Evolutionary conservation across 1,139 yeast genomes (phyloP).

Genomic region (Saccharomyces pastorianus): DNA sequence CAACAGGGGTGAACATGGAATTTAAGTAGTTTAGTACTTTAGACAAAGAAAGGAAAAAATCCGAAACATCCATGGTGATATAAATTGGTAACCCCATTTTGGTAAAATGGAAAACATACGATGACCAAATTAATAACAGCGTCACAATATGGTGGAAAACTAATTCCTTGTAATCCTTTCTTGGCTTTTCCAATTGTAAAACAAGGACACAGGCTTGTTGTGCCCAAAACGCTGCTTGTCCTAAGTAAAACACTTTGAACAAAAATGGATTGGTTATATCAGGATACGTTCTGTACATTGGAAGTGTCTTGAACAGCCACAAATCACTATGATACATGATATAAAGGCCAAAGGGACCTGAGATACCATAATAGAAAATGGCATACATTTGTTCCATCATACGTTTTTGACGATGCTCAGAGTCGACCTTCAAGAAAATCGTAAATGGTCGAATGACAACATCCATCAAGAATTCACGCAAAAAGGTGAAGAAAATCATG

Average conservation of each 20-base stretch:
- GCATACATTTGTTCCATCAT: conserved; percentile 92
- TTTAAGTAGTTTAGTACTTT: conserved; percentile 30
- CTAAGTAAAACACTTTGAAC: no score
- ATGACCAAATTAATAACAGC: no score
- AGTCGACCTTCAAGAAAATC: conserved; percentile 41
- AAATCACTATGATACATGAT: conserved; percentile 77
- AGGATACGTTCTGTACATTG: conserved; percentile 40
- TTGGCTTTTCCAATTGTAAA: no score
- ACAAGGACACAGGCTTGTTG: no score
- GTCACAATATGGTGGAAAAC: no score
- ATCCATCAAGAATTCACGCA: conserved; percentile 88
- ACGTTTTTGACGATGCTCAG: conserved; percentile 57
- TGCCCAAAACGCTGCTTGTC: no score
- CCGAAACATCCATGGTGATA: no score
- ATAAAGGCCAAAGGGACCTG: conserved; percentile 83
- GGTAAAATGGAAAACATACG: no score
- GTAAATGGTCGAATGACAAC: conserved; percentile 70
- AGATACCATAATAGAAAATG: conserved; percentile 66
- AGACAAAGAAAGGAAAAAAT: no score
- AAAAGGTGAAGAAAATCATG: conserved; percentile 80
- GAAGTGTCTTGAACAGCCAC: conserved; percentile 82
- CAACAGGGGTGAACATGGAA: conserved; percentile 53
- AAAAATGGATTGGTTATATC: no score
- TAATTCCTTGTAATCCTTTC: no score
- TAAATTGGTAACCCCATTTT: no score